phyloP scores from a whole-genome alignment of 2,329 filamentous ascomycete genomes.

The Penicillium vulpinum region DNA sequence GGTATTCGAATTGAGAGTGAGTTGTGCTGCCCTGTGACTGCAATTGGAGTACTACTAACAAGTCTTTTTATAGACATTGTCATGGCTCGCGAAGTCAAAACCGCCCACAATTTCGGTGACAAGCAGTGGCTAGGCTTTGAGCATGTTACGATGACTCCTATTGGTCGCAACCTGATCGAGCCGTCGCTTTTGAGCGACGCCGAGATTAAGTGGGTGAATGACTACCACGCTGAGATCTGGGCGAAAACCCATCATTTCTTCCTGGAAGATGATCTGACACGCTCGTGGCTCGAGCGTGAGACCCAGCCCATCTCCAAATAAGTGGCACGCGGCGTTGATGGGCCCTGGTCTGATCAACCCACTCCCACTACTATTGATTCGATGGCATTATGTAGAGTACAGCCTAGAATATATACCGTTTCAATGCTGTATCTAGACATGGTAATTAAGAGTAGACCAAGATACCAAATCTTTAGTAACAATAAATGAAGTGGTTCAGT shows the following conservation, averaged over 20 bases:
- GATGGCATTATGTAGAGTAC: neutral
- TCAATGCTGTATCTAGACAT: neutral
- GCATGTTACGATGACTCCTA: constrained; percentile 94
- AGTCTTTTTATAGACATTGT: constrained; percentile 63
- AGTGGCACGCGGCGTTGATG: neutral
- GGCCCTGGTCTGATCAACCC: neutral
- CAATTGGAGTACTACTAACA: constrained; percentile 7
- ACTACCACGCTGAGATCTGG: constrained; percentile 77
- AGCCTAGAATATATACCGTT: neutral
- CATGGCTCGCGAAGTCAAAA: constrained; percentile 85
- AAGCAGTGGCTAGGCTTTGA: constrained; percentile 95
- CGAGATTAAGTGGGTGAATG: constrained; percentile 85
- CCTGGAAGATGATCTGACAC: constrained; percentile 67
- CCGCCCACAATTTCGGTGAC: constrained; percentile 83
- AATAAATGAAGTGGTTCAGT: neutral
- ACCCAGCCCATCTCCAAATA: constrained; percentile 63
- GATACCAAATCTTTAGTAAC: neutral
- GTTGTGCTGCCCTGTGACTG: constrained; percentile 15
- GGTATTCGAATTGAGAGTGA: constrained; percentile 89
- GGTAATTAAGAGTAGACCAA: neutral
- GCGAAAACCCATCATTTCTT: constrained; percentile 80
- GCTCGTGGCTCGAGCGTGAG: constrained; percentile 83
- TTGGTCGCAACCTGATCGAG: constrained; percentile 87
- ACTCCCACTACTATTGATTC: neutral
- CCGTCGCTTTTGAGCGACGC: constrained; percentile 65